Base-by-base conservation (phyloP, 192 early-diverging fungal genomes). In the Coemansia sp. region DNA sequence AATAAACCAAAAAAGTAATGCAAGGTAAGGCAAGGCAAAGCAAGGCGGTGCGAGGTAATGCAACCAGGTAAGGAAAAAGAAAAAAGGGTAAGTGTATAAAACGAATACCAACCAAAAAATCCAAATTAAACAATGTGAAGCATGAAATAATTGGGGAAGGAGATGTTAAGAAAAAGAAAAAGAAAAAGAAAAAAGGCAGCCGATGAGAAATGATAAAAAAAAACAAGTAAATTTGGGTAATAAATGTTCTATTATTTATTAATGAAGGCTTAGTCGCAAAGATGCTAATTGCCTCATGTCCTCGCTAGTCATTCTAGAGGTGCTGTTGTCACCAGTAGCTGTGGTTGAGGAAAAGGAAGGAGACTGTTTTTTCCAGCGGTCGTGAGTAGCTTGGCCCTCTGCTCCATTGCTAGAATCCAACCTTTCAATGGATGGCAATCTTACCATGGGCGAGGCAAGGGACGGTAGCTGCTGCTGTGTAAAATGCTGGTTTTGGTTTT, bases 211-310 rank as follows among this genome's bases (percentile, higher is more conserved):
- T 8, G 39, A 41, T 11, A 41, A 41, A 41, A 8, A 39, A 4
- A 41, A 41, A 41, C 7, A 41, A 28, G 22, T 11, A 48, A 48
- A 48, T 3, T 12, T 15, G 45, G 45, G 45, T 48, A 48, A 48
- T 48, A 48, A 48, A 48, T 48, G 45, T 48, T 48, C 11, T 48
- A 48, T 12, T 48, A 15, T 48, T 48, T 48, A 72, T 37, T 72
- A 70, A 58, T 80, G 72, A 57, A 80, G 73, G 54, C 73, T 72
- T 54, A 73, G 57, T 14, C 79, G 70, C 51, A 81, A 52, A 33
- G 79, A 72, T 11, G 79, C 74, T 36, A 81, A 71, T 55, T 76
- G 79, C 41, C 79, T 70, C 68, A 76, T 70, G 35, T 81, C 79
- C 52, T 81, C 79, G 62, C 79, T 81, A 62, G 52, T 81, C 79